These are phyloP conservation scores for Dactylorhiza incarnata DNA, from an alignment of 106 monocot species.

Conservation along the genomic window DNA sequence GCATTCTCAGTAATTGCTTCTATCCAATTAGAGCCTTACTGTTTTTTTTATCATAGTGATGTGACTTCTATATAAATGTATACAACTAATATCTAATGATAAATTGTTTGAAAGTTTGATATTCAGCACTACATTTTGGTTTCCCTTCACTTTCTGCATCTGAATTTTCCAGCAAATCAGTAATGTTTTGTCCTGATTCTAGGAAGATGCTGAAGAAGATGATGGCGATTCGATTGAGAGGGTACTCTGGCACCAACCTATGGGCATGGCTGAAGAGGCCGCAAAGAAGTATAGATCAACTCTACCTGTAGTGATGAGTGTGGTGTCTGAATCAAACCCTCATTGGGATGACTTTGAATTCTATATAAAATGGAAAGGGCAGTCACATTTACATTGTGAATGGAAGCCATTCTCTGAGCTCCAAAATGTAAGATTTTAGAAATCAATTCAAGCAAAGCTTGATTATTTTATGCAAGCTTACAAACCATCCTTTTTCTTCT, in stretches of 20 bases:
- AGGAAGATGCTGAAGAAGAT: constrained; percentile 88
- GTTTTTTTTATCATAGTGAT: not conserved
- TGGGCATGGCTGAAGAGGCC: constrained; percentile 70
- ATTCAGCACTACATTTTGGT: constrained; percentile 2
- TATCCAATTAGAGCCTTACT: not conserved
- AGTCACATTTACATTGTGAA: constrained; percentile 89
- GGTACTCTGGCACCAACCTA: constrained; percentile 91
- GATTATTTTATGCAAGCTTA: not conserved
- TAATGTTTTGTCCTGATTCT: constrained; percentile 12
- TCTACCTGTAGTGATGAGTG: constrained; percentile 47
- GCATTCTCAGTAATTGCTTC: not conserved
- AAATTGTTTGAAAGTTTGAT: not conserved
- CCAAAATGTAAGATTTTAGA: constrained; percentile 61
- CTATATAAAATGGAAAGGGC: constrained; percentile 96
- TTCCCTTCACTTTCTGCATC: not conserved
- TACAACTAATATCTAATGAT: not conserved
- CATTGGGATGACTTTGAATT: constrained; percentile 90
- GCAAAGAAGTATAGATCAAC: constrained; percentile 46
- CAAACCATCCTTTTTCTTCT: not conserved
- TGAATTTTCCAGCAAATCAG: not conserved
- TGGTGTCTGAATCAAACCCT: constrained; percentile 34
- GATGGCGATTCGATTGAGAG: constrained; percentile 90
- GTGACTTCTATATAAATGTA: not conserved
- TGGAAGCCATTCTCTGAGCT: constrained; percentile 84
- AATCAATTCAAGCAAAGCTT: not conserved